Conservation (phyloP, 139 green algal species). For the Mesotaenium endlicherianum region DNA sequence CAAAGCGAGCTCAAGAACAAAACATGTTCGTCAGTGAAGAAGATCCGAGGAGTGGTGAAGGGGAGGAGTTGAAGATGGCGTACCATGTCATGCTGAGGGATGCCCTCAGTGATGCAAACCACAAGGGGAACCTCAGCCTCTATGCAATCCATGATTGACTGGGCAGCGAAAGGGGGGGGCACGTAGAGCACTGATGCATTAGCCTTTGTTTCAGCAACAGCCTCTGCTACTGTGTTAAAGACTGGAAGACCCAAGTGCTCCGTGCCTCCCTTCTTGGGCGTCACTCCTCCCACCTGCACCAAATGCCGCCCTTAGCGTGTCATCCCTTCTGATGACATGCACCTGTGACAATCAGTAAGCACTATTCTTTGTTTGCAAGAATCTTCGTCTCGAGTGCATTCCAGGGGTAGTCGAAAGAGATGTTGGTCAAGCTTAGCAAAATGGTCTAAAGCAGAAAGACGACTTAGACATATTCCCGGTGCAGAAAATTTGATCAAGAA, state of each 20-base stretch:
- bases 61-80: neutral
- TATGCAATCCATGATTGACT: conserved; percentile 89
- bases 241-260: conserved; percentile 93
- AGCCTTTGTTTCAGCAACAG: conserved; percentile 70
- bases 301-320: too few relatives aligned
- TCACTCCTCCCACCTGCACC: conserved; percentile 83
- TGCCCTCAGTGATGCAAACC: conserved; percentile 99
- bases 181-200: conserved; percentile 94
- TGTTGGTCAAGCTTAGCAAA: too few relatives aligned
- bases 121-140: conserved; percentile 92
- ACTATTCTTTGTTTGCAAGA: too few relatives aligned
- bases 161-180: conserved; percentile 89
- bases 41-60: neutral
- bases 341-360: too few relatives aligned
- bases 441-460: too few relatives aligned
- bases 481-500: too few relatives aligned
- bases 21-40: neutral
- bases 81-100: conserved; percentile 97
- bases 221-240: conserved; percentile 87
- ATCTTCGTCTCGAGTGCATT: too few relatives aligned
- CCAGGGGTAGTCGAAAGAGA: too few relatives aligned
- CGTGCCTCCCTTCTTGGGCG: conserved; percentile 90
- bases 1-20: neutral
- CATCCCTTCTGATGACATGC: too few relatives aligned
- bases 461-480: too few relatives aligned